A percentile compares a stretch with the other conserved stretches of the same genome.
Evolutionary conservation across 2,329 filamentous ascomycete genomes (phyloP).

Genomic region (Fusarium musae): DNA sequence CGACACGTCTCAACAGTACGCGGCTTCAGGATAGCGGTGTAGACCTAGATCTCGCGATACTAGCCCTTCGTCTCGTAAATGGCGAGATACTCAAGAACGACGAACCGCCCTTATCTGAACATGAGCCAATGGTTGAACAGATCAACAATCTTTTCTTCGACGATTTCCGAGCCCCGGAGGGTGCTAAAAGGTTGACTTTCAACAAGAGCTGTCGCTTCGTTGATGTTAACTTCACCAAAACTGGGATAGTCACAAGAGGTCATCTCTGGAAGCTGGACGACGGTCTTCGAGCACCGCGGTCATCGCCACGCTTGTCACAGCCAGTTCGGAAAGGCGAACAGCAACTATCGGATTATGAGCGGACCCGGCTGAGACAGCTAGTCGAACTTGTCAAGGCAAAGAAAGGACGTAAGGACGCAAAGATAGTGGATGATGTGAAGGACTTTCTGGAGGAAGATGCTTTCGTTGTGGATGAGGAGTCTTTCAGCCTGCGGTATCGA

Average conservation of each 20-base stretch:
- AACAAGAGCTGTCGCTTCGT: conserved; percentile 44
- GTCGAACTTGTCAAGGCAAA: conserved; percentile 10
- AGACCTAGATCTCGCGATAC: conserved; percentile 43
- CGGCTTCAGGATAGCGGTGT: conserved; percentile 12
- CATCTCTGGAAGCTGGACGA: conserved; percentile 43
- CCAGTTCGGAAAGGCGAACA: conserved; percentile 12
- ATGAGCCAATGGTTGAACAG: conserved; percentile 11
- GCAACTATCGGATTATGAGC: conserved; percentile 25
- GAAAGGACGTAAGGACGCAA: not conserved
- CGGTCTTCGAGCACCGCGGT: conserved; percentile 25
- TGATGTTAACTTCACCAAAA: conserved; percentile 20
- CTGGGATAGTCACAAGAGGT: conserved; percentile 36
- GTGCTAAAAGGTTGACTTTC: conserved; percentile 34
- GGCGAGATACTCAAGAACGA: conserved; percentile 50
- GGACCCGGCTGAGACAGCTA: conserved; percentile 28
- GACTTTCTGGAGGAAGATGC: conserved; percentile 24
- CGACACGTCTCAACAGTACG: conserved; percentile 35
- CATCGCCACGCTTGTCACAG: conserved; percentile 10
- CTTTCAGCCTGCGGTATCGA: conserved; percentile 30
- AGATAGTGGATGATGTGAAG: not conserved
- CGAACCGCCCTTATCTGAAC: not conserved
- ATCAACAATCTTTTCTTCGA: conserved; percentile 34
- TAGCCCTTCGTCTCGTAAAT: conserved; percentile 47
- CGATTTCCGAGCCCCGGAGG: conserved; percentile 27
- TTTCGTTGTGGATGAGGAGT: not conserved